Conservation (phyloP, 306 rosid species). For the Aeschynomene evenia region DNA sequence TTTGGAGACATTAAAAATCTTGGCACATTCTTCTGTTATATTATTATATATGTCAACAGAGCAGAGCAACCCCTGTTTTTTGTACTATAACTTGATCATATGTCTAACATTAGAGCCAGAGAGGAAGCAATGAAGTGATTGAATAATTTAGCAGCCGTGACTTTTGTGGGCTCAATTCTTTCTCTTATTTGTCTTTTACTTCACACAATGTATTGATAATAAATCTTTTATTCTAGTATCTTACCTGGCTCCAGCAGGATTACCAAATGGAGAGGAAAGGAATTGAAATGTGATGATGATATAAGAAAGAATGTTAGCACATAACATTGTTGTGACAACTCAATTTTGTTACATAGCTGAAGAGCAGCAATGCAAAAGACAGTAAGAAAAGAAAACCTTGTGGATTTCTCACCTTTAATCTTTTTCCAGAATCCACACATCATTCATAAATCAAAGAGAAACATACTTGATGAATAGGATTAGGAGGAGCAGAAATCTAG, state of each 20-base stretch:
- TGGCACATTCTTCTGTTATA: neutral
- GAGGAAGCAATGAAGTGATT: neutral
- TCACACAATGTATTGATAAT: too few relatives aligned
- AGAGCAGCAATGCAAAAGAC: slow-evolving; percentile 12
- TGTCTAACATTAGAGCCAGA: neutral
- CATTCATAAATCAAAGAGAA: neutral
- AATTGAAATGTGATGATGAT: too few relatives aligned
- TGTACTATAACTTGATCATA: neutral
- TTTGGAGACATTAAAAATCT: neutral
- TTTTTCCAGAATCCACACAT: neutral
- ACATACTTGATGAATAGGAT: neutral
- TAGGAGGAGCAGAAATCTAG: neutral
- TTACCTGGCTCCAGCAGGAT: too few relatives aligned
- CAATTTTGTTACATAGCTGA: neutral
- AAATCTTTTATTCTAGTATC: too few relatives aligned
- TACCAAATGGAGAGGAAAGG: neutral
- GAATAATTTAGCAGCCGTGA: neutral
- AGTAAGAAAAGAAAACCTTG: neutral
- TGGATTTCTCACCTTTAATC: slow-evolving; percentile 19
- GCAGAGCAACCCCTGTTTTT: neutral
- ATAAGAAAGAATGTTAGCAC: too few relatives aligned
- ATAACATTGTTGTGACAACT: too few relatives aligned
- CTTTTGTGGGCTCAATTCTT: too few relatives aligned
- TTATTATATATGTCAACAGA: too few relatives aligned
- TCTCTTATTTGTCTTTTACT: too few relatives aligned